Evolutionary conservation across 495 filamentous ascomycete species (phyloP).

Genomic region (Patellaria atrata): DNA sequence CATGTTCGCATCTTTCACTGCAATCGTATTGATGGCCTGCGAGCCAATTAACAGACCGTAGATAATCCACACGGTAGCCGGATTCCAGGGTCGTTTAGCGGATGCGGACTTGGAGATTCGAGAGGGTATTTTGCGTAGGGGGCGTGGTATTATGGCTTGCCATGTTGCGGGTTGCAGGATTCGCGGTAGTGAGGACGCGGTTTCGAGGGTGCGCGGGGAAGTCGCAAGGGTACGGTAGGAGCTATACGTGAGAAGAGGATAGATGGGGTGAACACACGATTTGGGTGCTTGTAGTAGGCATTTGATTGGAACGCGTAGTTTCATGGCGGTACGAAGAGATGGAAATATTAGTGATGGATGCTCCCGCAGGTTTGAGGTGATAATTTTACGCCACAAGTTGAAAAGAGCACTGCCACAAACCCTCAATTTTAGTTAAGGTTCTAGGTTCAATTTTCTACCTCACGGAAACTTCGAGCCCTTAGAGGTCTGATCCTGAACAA

Average conservation of each 20-base stretch:
- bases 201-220: slow-evolving; percentile 4
- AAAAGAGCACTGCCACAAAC: too few species aligned
- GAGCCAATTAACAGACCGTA: slow-evolving; percentile 86
- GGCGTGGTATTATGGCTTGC: slow-evolving; percentile 47
- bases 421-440: too few species aligned
- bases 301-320: too few species aligned
- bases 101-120: slow-evolving; percentile 18
- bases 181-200: slow-evolving; percentile 33
- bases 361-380: too few species aligned
- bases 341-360: too few species aligned
- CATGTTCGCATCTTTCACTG: slow-evolving; percentile 57
- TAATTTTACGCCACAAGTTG: too few species aligned
- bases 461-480: too few species aligned
- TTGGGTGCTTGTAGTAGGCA: too few species aligned
- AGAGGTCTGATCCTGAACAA: too few species aligned
- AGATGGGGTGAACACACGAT: too few species aligned
- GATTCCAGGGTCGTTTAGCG: slow-evolving; percentile 69
- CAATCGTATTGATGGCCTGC: slow-evolving; percentile 84
- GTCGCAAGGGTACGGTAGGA: not conserved
- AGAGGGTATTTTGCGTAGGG: slow-evolving; percentile 25
- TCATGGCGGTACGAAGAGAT: too few species aligned
- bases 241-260: slow-evolving; percentile 9
- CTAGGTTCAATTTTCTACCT: too few species aligned
- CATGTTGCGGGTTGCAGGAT: slow-evolving; percentile 55
- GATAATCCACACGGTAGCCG: slow-evolving; percentile 81